Base-by-base conservation (phyloP, 257 asterid genomes). In the Cruciata laevipes region DNA sequence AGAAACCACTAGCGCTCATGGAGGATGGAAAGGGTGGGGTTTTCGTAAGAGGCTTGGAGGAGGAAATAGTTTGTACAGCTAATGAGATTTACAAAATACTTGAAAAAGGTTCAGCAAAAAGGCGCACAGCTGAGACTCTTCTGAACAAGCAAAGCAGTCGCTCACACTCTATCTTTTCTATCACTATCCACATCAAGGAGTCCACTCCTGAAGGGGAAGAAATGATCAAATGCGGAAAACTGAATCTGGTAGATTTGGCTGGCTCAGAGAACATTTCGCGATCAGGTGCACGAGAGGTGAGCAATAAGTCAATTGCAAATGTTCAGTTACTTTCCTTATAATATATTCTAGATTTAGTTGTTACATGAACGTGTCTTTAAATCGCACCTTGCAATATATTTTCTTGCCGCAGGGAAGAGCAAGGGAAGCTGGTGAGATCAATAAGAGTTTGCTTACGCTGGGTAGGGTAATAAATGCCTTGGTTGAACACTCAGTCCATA, bases 11-110 rank as follows among this genome's bases (percentile, higher is more conserved):
- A 60, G 99, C 99, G 10, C 93, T 94, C 44, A 94, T 94, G 99
- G 99, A 94, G 78, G 99, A 94, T 31, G 99, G 99, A 18, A 94
- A 94, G 75, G 99, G 97, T 59, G 99, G 97, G 75, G 96, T 94
- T 65, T 74, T 90, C 66, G 97, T 94, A 61, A 80, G 99, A 76
- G 99, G 97, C 75, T 75, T 90, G 86, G 99, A 94, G 80, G 99
- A 94, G 79, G 99, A 94, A 83, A 84, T 90, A 57, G 99, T 94
- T 66, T 85, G 95, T 63, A 85, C 95, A 73, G 96, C 97, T 32
- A 84, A 87, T 82, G 99, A 90, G 78, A 94, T 94, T 62, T 94
- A 90, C 70, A 90, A 88, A 70, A 83, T 94, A 73, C 69, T 94
- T 60, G 99, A 90, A 82, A 90, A 87, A 84, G 99, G 99, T 74